phyloP scores from a whole-genome alignment of 257 asterid genomes.

The Gentiana dahurica region DNA sequence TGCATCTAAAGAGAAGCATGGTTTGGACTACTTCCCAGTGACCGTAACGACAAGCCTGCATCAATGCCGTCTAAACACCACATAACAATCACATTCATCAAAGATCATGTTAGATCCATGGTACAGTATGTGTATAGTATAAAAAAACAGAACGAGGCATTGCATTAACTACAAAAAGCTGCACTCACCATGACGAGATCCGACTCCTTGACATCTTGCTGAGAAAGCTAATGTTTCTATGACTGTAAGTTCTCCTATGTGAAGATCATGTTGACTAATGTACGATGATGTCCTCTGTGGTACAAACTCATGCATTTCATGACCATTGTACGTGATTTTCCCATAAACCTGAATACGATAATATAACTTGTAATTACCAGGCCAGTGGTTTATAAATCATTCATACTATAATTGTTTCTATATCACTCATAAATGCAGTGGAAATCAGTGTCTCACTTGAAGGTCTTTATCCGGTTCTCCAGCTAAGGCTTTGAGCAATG shows the following conservation, averaged over 20 bases:
- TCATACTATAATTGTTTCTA: not conserved
- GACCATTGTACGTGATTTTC: conserved; percentile 5
- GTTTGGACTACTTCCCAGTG: too few relatives aligned
- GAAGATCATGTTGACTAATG: conserved; percentile 6
- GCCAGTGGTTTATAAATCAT: too few relatives aligned
- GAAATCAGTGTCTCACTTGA: conserved; percentile 29
- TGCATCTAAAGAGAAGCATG: too few relatives aligned
- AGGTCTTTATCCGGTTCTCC: conserved; percentile 65
- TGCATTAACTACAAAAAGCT: not conserved
- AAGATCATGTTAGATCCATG: too few relatives aligned
- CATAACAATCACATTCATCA: too few relatives aligned
- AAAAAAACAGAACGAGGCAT: too few relatives aligned
- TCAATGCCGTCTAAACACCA: too few relatives aligned
- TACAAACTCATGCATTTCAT: conserved; percentile 9
- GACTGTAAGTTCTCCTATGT: conserved; percentile 6
- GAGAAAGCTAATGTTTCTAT: conserved; percentile 5
- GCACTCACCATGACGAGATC: conserved; percentile 7
- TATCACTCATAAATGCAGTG: not conserved
- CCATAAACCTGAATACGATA: conserved; percentile 9
- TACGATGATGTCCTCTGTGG: conserved; percentile 5
- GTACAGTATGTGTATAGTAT: too few relatives aligned
- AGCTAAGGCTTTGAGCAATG: conserved; percentile 75
- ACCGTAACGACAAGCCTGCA: too few relatives aligned
- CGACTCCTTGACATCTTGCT: conserved; percentile 10
- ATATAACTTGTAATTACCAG: too few relatives aligned